Evolutionary conservation across 2,329 filamentous ascomycete genomes (phyloP), one percentile per base, ranked within the genome.

Genomic region (Exophiala spinifera): DNA sequence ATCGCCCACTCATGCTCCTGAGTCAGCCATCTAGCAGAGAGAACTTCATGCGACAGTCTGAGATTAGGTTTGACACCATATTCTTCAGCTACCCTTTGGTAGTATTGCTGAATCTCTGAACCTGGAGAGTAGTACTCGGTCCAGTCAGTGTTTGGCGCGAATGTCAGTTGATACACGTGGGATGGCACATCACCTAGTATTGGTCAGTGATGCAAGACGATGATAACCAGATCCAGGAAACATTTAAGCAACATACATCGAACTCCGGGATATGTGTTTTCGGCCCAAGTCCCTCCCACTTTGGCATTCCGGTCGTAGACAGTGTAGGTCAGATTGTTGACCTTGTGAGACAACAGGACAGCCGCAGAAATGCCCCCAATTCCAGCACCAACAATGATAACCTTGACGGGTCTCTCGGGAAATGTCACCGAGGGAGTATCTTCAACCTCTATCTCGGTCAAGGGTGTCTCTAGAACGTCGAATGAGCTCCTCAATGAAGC

Each of bases 131-230:
- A 66, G 34, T 58, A 63, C n/a, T 59, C 43, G 6, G 55, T 53
- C 64, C 64, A 66, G n/a, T 62, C 20, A 64, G 76, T 76, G 20
- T 56, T 56, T 21, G 21, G 40, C 55, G 75, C 76, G 67, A 77
- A 81, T 4, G 71, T 72, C 56, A 76, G 79, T 52, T 79, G 75
- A 46, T 78, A 78, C 25, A 73, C 74, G 46, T 77, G 74, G 4
- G 68, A 68, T 0, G 75, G 75, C 21, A 77, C 74, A 60, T 78
- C 37, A 7, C 23, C 23, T 25, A 25, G 7, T 4, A 3, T 3
- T 25, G 23, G 23, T 25, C 23, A 25, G 23, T 25, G 7, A 4
- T 25, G 23, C 23, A 25, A 25, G 23, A 25, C 7, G 23, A 25
- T 25, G 23, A 25, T 25, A 7, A 25, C 4, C 23, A 7, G 4